Conservation (phyloP, 441 rosid species). For the Aquilaria agallochum region DNA sequence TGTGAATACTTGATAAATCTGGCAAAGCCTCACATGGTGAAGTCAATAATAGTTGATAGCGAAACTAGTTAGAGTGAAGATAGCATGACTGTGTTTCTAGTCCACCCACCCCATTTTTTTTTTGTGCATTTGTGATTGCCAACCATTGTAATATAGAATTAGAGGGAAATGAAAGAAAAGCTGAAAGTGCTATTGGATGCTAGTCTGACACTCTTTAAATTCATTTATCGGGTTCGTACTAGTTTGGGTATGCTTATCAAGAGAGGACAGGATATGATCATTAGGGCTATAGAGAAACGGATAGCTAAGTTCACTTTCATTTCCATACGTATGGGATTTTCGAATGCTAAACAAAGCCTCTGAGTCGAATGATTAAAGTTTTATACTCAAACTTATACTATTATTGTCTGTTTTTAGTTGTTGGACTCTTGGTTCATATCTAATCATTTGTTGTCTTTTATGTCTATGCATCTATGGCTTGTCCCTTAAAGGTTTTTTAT, state of each 20-base stretch:
- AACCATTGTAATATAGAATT: not conserved
- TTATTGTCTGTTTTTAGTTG: too few species aligned
- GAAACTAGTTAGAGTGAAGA: slow-evolving; percentile 57
- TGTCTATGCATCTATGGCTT: too few species aligned
- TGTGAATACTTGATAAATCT: slow-evolving; percentile 62
- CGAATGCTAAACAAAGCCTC: not conserved
- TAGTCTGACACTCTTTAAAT: not conserved
- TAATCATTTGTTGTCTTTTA: too few species aligned
- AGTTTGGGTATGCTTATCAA: slow-evolving; percentile 82
- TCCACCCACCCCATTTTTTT: not conserved
- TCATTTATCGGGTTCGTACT: slow-evolving; percentile 55
- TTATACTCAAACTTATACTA: not conserved
- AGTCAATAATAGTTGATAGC: slow-evolving; percentile 69
- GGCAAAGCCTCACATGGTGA: slow-evolving; percentile 60
- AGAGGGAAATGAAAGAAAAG: not conserved
- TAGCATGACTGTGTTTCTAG: slow-evolving; percentile 44
- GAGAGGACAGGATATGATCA: slow-evolving; percentile 72
- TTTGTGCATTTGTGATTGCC: not conserved
- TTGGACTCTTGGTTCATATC: too few species aligned
- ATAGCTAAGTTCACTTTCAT: slow-evolving; percentile 85
- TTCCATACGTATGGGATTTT: slow-evolving; percentile 58
- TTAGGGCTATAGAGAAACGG: slow-evolving; percentile 72
- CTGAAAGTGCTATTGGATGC: not conserved
- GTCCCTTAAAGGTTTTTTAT: too few species aligned
- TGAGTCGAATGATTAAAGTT: not conserved